phyloP scores from a whole-genome alignment of 2,329 filamentous ascomycete species.

The Arthrobotrys conoides region DNA sequence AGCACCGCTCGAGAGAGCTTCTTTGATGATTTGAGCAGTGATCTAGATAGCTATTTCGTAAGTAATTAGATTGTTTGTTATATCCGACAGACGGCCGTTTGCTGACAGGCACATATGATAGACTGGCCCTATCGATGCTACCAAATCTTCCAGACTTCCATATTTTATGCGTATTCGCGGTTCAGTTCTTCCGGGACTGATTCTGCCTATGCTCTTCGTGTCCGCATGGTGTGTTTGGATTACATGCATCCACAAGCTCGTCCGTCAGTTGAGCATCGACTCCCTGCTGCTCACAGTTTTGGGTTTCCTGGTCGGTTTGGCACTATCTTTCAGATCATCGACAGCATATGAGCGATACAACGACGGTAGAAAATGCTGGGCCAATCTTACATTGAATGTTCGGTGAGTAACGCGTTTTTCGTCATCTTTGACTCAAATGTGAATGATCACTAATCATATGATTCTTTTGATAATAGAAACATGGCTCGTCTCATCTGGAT shows the following conservation, averaged over 20 bases:
- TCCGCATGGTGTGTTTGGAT: constrained; percentile 77
- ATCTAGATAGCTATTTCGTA: constrained; percentile 59
- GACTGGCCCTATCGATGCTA: constrained; percentile 76
- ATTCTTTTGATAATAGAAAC: constrained; percentile 66
- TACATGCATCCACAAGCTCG: constrained; percentile 71
- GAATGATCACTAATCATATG: constrained; percentile 11
- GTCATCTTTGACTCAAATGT: not conserved
- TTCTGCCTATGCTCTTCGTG: constrained; percentile 77
- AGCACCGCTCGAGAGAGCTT: constrained; percentile 34
- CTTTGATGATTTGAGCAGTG: constrained; percentile 55
- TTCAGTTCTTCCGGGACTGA: constrained; percentile 80
- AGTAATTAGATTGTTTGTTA: not conserved
- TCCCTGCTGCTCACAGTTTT: constrained; percentile 81
- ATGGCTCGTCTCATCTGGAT: constrained; percentile 84
- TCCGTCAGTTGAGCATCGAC: constrained; percentile 72
- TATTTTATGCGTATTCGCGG: constrained; percentile 82
- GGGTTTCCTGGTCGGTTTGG: constrained; percentile 84
- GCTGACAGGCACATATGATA: constrained; percentile 8
- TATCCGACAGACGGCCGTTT: not conserved
- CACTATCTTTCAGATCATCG: constrained; percentile 82
- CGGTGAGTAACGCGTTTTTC: constrained; percentile 35
- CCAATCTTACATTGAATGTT: constrained; percentile 72
- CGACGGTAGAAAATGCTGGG: constrained; percentile 77
- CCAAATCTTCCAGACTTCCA: constrained; percentile 82
- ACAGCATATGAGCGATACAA: constrained; percentile 82